A percentile compares a stretch with the other conserved stretches of the same genome.
Conservation (phyloP, 2,329 filamentous ascomycete genomes). For the Talaromyces sp. region DNA sequence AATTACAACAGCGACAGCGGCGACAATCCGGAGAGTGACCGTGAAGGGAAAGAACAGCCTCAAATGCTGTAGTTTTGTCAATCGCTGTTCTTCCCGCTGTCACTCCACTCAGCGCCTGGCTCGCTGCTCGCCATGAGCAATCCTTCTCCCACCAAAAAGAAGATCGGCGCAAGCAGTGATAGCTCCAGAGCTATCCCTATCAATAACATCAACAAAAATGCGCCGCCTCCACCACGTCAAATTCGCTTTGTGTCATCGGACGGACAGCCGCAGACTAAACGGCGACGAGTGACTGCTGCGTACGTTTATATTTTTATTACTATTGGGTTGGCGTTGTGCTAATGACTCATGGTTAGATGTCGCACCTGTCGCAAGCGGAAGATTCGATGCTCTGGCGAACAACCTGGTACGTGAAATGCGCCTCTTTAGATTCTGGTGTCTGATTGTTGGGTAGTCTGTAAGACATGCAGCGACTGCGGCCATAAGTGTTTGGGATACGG, state of each 20-base stretch:
- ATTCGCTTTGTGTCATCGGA: constrained; percentile 80
- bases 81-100: background rate
- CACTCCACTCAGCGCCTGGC: background rate
- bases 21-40: background rate
- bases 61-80: constrained; percentile 2
- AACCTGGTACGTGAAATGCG: constrained; percentile 45
- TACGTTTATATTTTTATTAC: constrained; percentile 38
- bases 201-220: constrained; percentile 14
- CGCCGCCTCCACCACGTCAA: constrained; percentile 31
- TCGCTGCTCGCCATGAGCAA: constrained; percentile 39
- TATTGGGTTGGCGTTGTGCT: background rate
- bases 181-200: background rate
- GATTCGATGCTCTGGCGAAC: constrained; percentile 68
- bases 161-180: constrained; percentile 26
- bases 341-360: constrained; percentile 46
- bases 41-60: background rate
- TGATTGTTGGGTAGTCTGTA: constrained; percentile 47
- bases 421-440: constrained; percentile 8
- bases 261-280: constrained; percentile 72
- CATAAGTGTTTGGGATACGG: constrained; percentile 65
- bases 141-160: constrained; percentile 32
- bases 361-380: constrained; percentile 70
- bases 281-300: constrained; percentile 73
- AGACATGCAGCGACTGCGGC: constrained; percentile 66
- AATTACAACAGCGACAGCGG: background rate